Percentiles rank a stretch among this genome's conserved stretches.
These are phyloP conservation scores for Sherardia arvensis DNA, from an alignment of 257 asterid genomes.

Conservation along the genomic window DNA sequence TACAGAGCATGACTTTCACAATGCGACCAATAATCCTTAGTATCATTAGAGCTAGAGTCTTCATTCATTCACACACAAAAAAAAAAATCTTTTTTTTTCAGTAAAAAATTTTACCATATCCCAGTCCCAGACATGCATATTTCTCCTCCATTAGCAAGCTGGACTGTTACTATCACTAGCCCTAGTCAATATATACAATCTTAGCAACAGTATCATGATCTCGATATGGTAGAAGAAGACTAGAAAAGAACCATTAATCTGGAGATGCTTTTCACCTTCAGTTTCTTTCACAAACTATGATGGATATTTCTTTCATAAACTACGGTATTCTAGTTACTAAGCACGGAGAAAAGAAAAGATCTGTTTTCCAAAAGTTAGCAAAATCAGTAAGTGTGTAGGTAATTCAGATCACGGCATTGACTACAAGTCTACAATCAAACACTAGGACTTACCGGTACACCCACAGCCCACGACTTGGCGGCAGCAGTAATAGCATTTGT, in stretches of 20 bases:
- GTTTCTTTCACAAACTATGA: not conserved
- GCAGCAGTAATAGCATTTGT: constrained; percentile 60
- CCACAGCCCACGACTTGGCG: constrained; percentile 78
- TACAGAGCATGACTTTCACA: not conserved
- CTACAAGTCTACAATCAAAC: not conserved
- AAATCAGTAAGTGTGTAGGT: no score
- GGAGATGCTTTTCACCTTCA: not conserved
- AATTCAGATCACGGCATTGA: not conserved
- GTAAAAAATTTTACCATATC: no score
- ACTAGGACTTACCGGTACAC: constrained; percentile 40
- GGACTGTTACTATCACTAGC: not conserved
- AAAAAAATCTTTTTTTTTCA: no score
- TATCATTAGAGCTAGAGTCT: not conserved
- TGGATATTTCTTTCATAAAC: not conserved
- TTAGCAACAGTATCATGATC: not conserved
- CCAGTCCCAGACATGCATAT: not conserved
- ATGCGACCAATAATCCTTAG: not conserved
- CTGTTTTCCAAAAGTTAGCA: not conserved
- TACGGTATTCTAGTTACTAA: not conserved
- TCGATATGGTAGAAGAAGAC: not conserved
- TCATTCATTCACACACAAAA: no score
- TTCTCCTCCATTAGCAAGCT: not conserved
- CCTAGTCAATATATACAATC: not conserved
- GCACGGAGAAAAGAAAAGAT: not conserved
- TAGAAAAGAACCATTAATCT: not conserved